A percentile compares a stretch with the other conserved stretches of the same genome.
Evolutionary conservation across 169 alveolate genomes (phyloP).

Genomic region (Plasmodium yoelii): DNA sequence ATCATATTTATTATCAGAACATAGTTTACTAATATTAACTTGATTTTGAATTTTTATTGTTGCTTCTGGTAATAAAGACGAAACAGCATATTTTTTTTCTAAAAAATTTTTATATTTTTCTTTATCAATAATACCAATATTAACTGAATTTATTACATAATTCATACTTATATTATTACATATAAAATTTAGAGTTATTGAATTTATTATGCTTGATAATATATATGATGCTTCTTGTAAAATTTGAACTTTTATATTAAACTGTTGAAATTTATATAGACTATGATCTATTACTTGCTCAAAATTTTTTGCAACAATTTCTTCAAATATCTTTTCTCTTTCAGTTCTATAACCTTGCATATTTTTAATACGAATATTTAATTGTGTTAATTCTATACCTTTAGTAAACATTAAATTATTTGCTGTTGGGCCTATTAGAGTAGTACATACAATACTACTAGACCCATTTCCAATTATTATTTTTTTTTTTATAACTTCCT

Average conservation of each 20-base stretch:
- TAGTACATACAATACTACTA: slow-evolving; percentile 35
- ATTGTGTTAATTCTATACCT: slow-evolving; percentile 18
- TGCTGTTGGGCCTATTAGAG: slow-evolving; percentile 33
- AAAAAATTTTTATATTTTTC: slow-evolving; percentile 6
- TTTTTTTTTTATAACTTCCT: neutral
- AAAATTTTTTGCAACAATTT: slow-evolving; percentile 23
- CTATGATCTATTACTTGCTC: slow-evolving; percentile 39
- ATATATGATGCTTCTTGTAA: slow-evolving; percentile 36
- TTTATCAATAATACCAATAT: slow-evolving; percentile 40
- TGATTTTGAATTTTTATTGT: too few relatives aligned
- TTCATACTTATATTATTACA: slow-evolving; percentile 49
- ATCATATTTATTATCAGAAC: neutral
- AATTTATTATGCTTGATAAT: slow-evolving; percentile 43
- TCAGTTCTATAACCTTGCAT: slow-evolving; percentile 40
- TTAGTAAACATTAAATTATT: slow-evolving; percentile 32
- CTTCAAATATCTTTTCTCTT: slow-evolving; percentile 44
- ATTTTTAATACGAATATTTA: slow-evolving; percentile 45
- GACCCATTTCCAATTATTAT: slow-evolving; percentile 42
- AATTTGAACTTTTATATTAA: slow-evolving; percentile 21
- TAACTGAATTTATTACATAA: slow-evolving; percentile 28
- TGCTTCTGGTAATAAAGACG: neutral
- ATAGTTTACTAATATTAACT: neutral
- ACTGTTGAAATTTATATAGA: slow-evolving; percentile 45
- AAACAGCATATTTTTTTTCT: neutral
- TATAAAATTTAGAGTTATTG: slow-evolving; percentile 23